Evolutionary conservation across 129 eudicot genomes (phyloP), one percentile per base, ranked within the genome.

Genomic region (Arctium lappa): DNA sequence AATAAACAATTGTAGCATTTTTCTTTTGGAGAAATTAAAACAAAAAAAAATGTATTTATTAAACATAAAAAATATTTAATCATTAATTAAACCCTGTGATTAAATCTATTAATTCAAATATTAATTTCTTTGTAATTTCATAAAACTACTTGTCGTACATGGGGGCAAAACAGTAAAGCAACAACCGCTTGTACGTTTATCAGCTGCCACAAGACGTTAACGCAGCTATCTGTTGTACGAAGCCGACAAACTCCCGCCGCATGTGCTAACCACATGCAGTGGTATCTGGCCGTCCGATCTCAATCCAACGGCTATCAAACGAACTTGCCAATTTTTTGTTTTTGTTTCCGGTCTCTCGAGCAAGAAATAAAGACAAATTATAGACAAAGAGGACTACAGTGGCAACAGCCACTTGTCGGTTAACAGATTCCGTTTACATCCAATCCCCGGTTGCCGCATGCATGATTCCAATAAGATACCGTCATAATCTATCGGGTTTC

Each of bases 371-470:
- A 46, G 68, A 65, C 65, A 84, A 82, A 40, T 44, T 36, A 53
- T 36, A 29, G 87, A 77, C 56, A 37, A 62, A 50, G 62, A 42
- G 77, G 69, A 69, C 79, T n/a, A 3, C 22, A 16, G 68, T 60
- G 36, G 74, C 73, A 73, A 82, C 72, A 10, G 82, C 71, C 90
- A 77, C 77, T 68, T 82, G 79, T 79, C 75, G 68, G 75, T 72
- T 63, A 12, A 73, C 60, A 78, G 83, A 73, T 69, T 37, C 79
- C 15, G 78, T 36, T 39, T 48, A 11, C 71, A 4, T 22, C 48
- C 69, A 71, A 84, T 60, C 37, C 37, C 74, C 74, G 44, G 34
- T 65, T 29, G 83, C 80, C 87, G 76, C 76, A 73, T 56, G 6
- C 80, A 31, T 65, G 78, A 69, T 39, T 39, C 82, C 5, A 6